Percentiles rank a stretch among this genome's conserved stretches.
Evolutionary conservation across 805 yeast genomes (phyloP).

Genomic region (Teunomyces atbi): DNA sequence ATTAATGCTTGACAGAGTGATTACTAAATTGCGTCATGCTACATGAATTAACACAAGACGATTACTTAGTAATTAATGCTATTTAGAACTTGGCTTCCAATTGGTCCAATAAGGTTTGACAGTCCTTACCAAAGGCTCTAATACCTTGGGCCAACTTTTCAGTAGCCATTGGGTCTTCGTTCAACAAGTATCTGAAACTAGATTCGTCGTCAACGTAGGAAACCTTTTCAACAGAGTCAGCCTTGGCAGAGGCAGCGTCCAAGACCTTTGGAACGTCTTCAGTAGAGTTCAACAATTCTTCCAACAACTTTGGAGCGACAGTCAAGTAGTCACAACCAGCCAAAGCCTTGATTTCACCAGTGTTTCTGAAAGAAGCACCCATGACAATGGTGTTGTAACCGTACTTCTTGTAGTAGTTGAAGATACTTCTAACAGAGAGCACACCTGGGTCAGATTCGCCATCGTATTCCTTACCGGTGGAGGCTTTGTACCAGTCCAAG

Average conservation of each 20-base stretch:
- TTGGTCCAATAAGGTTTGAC: constrained; percentile 69
- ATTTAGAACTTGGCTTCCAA: constrained; percentile 57
- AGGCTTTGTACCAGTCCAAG: constrained; percentile 95
- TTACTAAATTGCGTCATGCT: not conserved
- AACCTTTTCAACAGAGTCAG: constrained; percentile 57
- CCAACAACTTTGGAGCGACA: constrained; percentile 89
- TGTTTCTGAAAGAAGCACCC: constrained; percentile 99
- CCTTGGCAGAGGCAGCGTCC: constrained; percentile 56
- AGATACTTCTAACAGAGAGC: constrained; percentile 78
- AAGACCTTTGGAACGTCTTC: constrained; percentile 80
- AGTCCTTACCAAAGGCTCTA: constrained; percentile 93
- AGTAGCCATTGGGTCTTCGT: constrained; percentile 98
- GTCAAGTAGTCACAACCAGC: constrained; percentile 98
- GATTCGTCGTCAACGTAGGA: constrained; percentile 83
- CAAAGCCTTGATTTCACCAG: constrained; percentile 90
- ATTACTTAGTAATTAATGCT: not conserved
- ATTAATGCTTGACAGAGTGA: not conserved
- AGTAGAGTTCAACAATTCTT: constrained; percentile 75
- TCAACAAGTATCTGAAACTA: constrained; percentile 82
- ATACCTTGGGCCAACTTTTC: constrained; percentile 98
- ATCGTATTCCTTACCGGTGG: constrained; percentile 84
- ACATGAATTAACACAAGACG: not conserved
- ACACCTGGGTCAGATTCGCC: constrained; percentile 95
- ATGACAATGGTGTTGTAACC: constrained; percentile 96
- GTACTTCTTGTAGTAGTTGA: constrained; percentile 96